Conservation (phyloP, 129 eudicot species). For the Tagetes erecta region DNA sequence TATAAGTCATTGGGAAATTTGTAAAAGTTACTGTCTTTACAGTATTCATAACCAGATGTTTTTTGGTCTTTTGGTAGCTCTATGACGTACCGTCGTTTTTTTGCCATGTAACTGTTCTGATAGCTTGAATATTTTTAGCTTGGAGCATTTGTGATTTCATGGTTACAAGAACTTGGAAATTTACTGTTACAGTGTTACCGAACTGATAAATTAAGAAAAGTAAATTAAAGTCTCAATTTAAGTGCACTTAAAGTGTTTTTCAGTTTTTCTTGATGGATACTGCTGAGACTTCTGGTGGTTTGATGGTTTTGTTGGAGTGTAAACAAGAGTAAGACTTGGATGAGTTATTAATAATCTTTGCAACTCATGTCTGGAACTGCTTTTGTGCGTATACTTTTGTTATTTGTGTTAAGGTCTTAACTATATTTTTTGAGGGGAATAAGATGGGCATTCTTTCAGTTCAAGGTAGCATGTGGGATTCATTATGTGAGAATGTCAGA, state of each 20-base stretch:
- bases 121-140: background rate
- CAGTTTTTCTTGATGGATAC: background rate
- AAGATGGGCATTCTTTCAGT: constrained; percentile 7
- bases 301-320: background rate
- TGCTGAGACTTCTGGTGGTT: constrained; percentile 1
- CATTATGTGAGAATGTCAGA: background rate
- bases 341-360: constrained; percentile 10
- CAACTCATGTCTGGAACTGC: background rate
- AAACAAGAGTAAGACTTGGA: background rate
- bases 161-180: constrained; percentile 7
- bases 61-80: constrained; percentile 17
- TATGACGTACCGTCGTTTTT: constrained; percentile 3
- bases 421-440: background rate
- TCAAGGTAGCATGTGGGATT: background rate
- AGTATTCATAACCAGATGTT: background rate
- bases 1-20: background rate
- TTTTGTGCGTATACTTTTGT: background rate
- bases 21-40: background rate
- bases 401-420: background rate
- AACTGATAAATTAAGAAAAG: background rate
- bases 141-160: constrained; percentile 8
- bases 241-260: background rate
- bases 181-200: background rate
- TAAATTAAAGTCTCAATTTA: background rate
- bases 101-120: background rate